These are phyloP conservation scores for Exophiala dermatitidis DNA, from an alignment of 2,329 filamentous ascomycete species.

Conservation along the genomic window DNA sequence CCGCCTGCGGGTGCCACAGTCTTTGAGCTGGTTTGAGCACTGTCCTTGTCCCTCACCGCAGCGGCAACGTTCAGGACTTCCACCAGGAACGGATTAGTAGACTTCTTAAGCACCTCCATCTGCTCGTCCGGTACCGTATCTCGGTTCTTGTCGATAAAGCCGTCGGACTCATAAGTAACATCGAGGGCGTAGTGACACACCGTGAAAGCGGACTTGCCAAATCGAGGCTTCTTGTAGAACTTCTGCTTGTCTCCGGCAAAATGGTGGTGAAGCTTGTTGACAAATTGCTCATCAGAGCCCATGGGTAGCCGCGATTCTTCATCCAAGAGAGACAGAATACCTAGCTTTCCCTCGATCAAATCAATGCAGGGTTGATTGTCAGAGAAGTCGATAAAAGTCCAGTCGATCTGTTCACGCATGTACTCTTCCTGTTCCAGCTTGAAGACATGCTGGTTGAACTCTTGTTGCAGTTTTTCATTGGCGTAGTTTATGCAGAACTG, in stretches of 20 bases:
- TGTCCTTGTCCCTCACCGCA: constrained; percentile 83
- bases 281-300: constrained; percentile 95
- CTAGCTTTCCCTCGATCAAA: constrained; percentile 92
- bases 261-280: constrained; percentile 91
- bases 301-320: constrained; percentile 95
- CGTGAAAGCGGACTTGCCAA: constrained; percentile 94
- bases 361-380: constrained; percentile 99
- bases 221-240: constrained; percentile 97
- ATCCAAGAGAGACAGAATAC: constrained; percentile 83
- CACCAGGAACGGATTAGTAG: constrained; percentile 75
- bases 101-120: constrained; percentile 81
- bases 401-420: constrained; percentile 90
- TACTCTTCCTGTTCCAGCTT: constrained; percentile 99
- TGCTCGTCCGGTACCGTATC: constrained; percentile 98
- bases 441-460: constrained; percentile 99
- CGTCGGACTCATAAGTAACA: constrained; percentile 97
- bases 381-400: constrained; percentile 99
- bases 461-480: constrained; percentile 97
- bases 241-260: constrained; percentile 84
- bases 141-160: constrained; percentile 98
- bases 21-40: constrained; percentile 60
- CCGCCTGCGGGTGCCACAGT: constrained; percentile 58
- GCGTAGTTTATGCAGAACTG: constrained; percentile 99
- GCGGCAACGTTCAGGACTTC: constrained; percentile 80
- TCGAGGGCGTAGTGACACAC: constrained; percentile 98